Percentiles rank a stretch among this genome's conserved stretches.
Conservation (phyloP, 2,329 filamentous ascomycete species). For the Aspergillus fructus region DNA sequence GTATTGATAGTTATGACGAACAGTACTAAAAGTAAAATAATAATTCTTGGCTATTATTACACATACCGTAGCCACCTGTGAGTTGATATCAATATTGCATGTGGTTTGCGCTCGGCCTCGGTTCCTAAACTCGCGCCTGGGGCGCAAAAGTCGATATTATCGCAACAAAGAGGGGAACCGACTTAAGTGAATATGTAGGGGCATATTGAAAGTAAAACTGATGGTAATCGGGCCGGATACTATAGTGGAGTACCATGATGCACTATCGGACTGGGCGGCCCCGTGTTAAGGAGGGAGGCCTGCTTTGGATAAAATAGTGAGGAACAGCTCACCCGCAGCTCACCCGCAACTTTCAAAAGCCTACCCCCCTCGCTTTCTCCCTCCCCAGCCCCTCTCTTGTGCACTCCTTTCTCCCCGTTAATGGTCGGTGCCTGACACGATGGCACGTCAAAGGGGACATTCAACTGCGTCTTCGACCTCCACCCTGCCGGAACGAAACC, state of each 20-base stretch:
- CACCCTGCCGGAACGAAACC: slow-evolving; percentile 39
- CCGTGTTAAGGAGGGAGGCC: not conserved
- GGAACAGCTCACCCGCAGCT: slow-evolving; percentile 5
- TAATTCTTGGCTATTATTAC: not conserved
- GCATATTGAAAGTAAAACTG: not conserved
- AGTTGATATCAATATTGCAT: not conserved
- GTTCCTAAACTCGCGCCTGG: slow-evolving; percentile 1
- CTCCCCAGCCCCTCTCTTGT: not conserved
- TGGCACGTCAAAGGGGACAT: slow-evolving; percentile 41
- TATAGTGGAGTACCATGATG: slow-evolving; percentile 1
- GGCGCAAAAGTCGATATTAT: not conserved
- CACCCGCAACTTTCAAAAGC: not conserved
- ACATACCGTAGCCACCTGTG: not conserved
- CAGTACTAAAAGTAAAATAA: not conserved
- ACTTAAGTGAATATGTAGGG: not conserved
- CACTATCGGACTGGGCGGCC: slow-evolving; percentile 2
- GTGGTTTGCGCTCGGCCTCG: slow-evolving; percentile 2
- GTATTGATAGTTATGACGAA: not conserved
- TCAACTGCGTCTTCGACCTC: slow-evolving; percentile 41
- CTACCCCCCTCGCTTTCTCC: not conserved
- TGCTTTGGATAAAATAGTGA: slow-evolving; percentile 1
- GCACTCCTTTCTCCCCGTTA: not conserved
- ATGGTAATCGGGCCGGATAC: not conserved
- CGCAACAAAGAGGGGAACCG: not conserved
- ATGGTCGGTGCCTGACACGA: slow-evolving; percentile 21